Evolutionary conservation across 169 alveolate species (phyloP), one percentile per base, ranked within the genome.

Genomic region (Plasmodium fragile): DNA sequence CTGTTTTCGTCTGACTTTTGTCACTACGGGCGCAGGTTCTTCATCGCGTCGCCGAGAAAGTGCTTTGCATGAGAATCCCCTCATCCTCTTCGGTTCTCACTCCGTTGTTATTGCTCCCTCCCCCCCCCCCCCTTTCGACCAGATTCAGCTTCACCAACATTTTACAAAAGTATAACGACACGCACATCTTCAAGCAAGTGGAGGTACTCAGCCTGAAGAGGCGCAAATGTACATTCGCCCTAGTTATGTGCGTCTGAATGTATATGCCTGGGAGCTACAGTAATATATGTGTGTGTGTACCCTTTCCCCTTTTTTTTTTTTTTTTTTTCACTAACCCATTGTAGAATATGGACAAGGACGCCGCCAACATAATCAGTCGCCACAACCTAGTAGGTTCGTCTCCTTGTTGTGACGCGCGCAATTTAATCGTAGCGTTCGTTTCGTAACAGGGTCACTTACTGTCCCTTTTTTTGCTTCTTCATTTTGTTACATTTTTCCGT

Each of bases 1-100:
- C 95, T 98, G 16, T 95, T 98, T 77, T 98, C 99, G 11, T 96
- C 98, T 41, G 99, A 98, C 83, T 98, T 98, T 92, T 98, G 99
- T 87, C 99, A 98, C 82, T 98, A 98, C 98, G 99, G 99, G 53
- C 73, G 80, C 70, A 95, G 98, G 98, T 97, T 83, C 59, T 92
- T 65, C 39, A 80, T 11, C 25, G 59, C 22, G 2, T 43, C 53
- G n/a, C n/a, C 5, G 53, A 43, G 53, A 43, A n/a, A 10, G 53
- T 43, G 53, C n/a, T 43, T 1, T 3, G 11, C 59, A 49, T 3
- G 59, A 49, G 53, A 22, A 49, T 13, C 10, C n/a, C 36, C 18
- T 65, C 13, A 0, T n/a, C 75, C 11, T 5, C 36, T 25, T 65
- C 75, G 30, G 6, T 65, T 6, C 3, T 5, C 75, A 10, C 75